phyloP scores from a whole-genome alignment of 1,284 basidiomycete genomes.

The Porodaedalea pini region DNA sequence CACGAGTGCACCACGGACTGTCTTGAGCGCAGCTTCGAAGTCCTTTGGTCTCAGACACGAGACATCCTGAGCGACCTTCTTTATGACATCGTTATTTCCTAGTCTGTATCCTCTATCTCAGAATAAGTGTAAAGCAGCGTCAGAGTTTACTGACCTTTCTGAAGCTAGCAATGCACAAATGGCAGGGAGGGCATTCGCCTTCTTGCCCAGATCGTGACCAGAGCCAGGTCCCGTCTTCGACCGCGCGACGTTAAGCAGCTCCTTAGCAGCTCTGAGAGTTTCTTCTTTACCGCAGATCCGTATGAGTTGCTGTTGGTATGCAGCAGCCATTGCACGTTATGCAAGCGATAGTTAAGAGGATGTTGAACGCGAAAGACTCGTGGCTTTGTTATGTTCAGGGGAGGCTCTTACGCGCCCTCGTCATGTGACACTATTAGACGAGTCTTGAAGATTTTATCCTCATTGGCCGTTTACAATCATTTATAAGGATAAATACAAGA shows the following conservation, averaged over 20 bases:
- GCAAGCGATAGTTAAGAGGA: neutral
- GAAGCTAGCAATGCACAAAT: constrained; percentile 38
- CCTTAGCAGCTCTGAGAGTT: constrained; percentile 27
- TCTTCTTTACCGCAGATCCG: constrained; percentile 24
- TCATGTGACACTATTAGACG: no score
- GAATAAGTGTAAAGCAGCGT: neutral
- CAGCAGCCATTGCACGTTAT: neutral
- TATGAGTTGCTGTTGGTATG: constrained; percentile 21
- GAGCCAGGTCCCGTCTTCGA: constrained; percentile 34
- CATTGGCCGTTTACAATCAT: no score
- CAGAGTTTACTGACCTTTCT: constrained; percentile 27
- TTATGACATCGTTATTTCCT: constrained; percentile 31
- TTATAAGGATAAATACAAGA: no score
- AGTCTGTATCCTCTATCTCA: constrained; percentile 25
- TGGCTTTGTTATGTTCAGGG: no score
- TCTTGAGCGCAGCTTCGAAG: constrained; percentile 29
- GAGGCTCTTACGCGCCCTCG: no score
- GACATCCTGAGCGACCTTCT: constrained; percentile 32
- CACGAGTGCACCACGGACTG: constrained; percentile 28
- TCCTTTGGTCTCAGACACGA: constrained; percentile 34
- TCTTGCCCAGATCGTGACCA: constrained; percentile 33
- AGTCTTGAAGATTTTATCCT: no score
- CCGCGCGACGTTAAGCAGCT: constrained; percentile 27
- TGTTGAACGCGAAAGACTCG: neutral
- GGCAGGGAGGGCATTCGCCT: constrained; percentile 31